Base-by-base conservation (phyloP, 192 early-diverging fungal species). In the Spizellomyces sp. region DNA sequence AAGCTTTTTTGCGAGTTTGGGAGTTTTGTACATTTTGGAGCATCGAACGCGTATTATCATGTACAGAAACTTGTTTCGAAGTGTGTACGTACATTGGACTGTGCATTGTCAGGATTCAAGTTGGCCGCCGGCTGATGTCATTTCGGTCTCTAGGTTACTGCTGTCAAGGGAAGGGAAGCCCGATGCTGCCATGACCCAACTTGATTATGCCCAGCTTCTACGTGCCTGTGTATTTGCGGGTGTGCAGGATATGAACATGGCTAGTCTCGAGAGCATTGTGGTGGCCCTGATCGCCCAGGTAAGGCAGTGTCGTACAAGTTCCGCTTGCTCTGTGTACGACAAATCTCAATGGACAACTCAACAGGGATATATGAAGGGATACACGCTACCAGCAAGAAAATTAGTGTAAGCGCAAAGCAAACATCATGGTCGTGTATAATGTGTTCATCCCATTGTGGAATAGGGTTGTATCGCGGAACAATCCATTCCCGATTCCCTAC, bases 41-140 rank as follows among this genome's bases (percentile, higher is more conserved):
- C 12, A 27, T n/a, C 44, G 70, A 8, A 55, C 61, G 9, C 15
- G 22, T n/a, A 36, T 56, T 7, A 8, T 72, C 3, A 22, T 72
- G 36, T 72, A 55, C 45, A 47, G 70, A 64, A 72, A 72, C 27
- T 36, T 72, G 8, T 72, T 64, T 36, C n/a, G 70, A 14, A 47
- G 14, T 14, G 70, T 72, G 61, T 72, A 45, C n/a, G 70, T 72
- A 5, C 59, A n/a, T 27, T 48, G 10, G 22, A 9, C 63, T 17
- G 46, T 44, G n/a, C n/a, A n/a, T n/a, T n/a, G n/a, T n/a, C n/a
- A n/a, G n/a, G n/a, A n/a, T 14, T 5, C 14, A 48, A 48, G 14
- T 54, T 0, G 50, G 50, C 14, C 50, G 17, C 27, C 27, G 27
- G 27, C 27, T 36, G 27, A 36, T 36, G 27, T 36, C 27, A 36